Evolutionary conservation across 768 basidiomycete species (phyloP), one percentile per base, ranked within the genome.

Genomic region (Rossbeevera mucosa): DNA sequence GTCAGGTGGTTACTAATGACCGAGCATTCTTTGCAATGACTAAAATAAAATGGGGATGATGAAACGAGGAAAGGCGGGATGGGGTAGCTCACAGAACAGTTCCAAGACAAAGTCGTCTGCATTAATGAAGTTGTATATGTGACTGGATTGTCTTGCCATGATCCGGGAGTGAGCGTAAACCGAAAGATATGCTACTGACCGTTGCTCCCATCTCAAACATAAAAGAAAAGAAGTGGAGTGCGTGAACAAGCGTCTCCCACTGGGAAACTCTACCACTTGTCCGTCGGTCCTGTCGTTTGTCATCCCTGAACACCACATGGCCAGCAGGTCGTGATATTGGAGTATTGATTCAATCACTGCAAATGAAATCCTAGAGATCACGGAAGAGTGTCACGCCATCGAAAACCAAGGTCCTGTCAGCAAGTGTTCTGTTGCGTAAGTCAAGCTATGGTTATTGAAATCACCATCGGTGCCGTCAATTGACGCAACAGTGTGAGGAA

Each of bases 151-250:
- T 25, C 50, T 64, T 72, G 30, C 16, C 30, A 25, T n/a, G 16
- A n/a, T n/a, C n/a, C n/a, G n/a, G n/a, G n/a, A n/a, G n/a, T n/a
- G 22, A 21, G 25, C 33, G 20, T 53, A 14, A 57, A 22, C 7
- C 1, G 5, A n/a, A 33, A 12, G 20, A 30, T 31, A 20, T 40
- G 26, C 25, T 28, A 55, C 71, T 48, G 40, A 72, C 75, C 53
- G n/a, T 67, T 61, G 1, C 41, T 51, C 6, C 69, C 71, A 44
- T 76, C 76, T 22, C 74, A 76, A 20, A 76, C 69, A 56, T 80
- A 80, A 11, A 80, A 54, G 46, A 79, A 11, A 80, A 54, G 46
- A 79, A 66, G 51, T 80, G 77, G 22, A 81, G 59, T 52, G 80
- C 71, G 52, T 80, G 80, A 1, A 72, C 67, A 53, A 62, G 70